phyloP scores from a whole-genome alignment of 805 yeast genomes.

The Metschnikowia peoriensis region DNA sequence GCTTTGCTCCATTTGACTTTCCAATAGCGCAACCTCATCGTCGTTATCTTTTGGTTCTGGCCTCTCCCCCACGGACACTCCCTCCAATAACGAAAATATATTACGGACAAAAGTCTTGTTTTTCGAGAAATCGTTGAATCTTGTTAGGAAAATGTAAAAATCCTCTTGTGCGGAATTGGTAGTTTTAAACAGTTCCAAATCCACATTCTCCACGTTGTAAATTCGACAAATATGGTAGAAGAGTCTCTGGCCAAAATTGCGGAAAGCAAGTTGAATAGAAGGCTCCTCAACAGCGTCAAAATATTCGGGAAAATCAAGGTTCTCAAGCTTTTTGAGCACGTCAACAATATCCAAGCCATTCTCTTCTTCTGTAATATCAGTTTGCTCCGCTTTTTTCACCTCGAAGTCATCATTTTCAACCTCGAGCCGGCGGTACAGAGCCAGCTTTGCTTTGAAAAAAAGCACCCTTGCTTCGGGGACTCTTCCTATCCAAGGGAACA shows the following conservation, averaged over 20 bases:
- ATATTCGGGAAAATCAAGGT: constrained; percentile 5
- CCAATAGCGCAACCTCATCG: constrained; percentile 3
- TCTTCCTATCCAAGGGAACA: constrained; percentile 63
- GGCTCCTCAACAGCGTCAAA: constrained; percentile 7
- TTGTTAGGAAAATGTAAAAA: constrained; percentile 25
- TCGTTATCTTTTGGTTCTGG: constrained; percentile 5
- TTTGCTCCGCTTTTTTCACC: not conserved
- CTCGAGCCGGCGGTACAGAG: constrained; percentile 8
- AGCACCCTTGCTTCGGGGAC: constrained; percentile 62
- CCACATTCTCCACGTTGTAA: constrained; percentile 6
- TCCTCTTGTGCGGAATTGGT: constrained; percentile 16
- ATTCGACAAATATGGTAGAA: constrained; percentile 12
- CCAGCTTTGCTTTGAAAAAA: constrained; percentile 40
- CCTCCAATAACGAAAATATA: constrained; percentile 24
- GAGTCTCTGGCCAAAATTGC: constrained; percentile 9
- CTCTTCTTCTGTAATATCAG: not conserved
- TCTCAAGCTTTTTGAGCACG: constrained; percentile 8
- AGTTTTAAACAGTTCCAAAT: constrained; percentile 3
- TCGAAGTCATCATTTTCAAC: not conserved
- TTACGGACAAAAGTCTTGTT: constrained; percentile 30
- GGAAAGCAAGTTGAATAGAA: constrained; percentile 7
- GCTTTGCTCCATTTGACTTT: constrained; percentile 1
- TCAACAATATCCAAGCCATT: constrained; percentile 2
- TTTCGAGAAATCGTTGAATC: constrained; percentile 33
- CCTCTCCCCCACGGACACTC: constrained; percentile 9